These are phyloP conservation scores for Myxozyma lipomycoides DNA, from an alignment of 805 yeast genomes.

Conservation along the genomic window DNA sequence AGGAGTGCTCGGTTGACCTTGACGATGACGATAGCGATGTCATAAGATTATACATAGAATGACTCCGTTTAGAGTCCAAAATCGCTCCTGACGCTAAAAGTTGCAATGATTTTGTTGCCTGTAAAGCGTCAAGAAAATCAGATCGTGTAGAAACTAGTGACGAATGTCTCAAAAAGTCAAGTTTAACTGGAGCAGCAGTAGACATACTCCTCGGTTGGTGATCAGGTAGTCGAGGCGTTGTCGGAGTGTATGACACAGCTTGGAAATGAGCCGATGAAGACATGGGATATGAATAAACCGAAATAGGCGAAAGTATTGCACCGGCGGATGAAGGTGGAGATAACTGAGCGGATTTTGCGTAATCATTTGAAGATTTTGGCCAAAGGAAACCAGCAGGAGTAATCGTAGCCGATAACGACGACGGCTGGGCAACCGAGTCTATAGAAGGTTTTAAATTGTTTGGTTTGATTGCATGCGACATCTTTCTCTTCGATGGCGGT, in stretches of 20 bases:
- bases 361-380: not conserved
- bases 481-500: not conserved
- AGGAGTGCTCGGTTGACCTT: not conserved
- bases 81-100: conserved; percentile 36
- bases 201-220: not conserved
- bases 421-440: not conserved
- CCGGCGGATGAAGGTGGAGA: not conserved
- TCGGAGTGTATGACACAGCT: not conserved
- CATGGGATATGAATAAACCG: not conserved
- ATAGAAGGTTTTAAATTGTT: not conserved
- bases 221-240: not conserved
- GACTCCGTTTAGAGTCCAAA: conserved; percentile 7
- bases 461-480: not conserved
- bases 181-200: conserved; percentile 15
- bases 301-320: not conserved
- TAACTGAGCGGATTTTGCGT: not conserved
- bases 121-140: conserved; percentile 41
- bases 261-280: not conserved
- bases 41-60: too few species aligned
- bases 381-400: not conserved
- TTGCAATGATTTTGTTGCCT: conserved; percentile 43
- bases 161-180: conserved; percentile 21
- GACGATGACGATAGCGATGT: not conserved
- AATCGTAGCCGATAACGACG: not conserved
- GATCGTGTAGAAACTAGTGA: conserved; percentile 30